Evolutionary conservation across 2,329 filamentous ascomycete genomes (phyloP), one percentile per base, ranked within the genome.

Genomic region (Clarireedia sp.): DNA sequence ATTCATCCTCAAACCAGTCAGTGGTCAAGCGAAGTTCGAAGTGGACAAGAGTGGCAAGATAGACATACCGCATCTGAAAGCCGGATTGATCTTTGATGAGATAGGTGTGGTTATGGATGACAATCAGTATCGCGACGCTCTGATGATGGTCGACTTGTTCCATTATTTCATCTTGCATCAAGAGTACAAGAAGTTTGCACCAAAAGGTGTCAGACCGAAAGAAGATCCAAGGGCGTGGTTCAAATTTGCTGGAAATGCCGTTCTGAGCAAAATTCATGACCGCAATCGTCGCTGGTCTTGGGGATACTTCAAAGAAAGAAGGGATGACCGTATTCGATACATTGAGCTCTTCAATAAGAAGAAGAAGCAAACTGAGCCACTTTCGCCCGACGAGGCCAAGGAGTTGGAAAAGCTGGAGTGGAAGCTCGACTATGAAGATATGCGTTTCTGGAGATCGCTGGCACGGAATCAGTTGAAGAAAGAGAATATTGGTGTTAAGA

Each of bases 121-220:
- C 62, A 83, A 96, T 62, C 94, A 99, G 69, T 99, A 99, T 68
- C 87, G 95, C 29, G 94, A 99, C 72, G 90, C 87, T 5, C 74
- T 99, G 57, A 99, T 99, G 94, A 88, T 99, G 76, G 88, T 97
- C 2, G 94, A 99, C 68, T 77, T 97, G 2, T 99, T 99, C 75
- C 94, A 99, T 71, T 97, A 96, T 72, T 99, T 97, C 70, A 88
- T 96, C 64, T 86, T 92, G 33, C 94, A 99, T 63, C 94, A 97
- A 70, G 92, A 99, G 69, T 96, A 97, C 75, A 95, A 95, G 69
- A 92, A 87, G 64, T 78, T 90, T 57, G 90, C 96, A 65, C 94
- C 94, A 3, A 94, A 95, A 67, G 85, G 78, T 1, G 80, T 85
- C 56, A 80, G 81, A 0, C 88, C 90, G 0, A 95, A 90, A 67